A percentile compares a stretch with the other conserved stretches of the same genome.
Conservation (phyloP, 768 basidiomycete genomes). For the Phylloporus sp. region DNA sequence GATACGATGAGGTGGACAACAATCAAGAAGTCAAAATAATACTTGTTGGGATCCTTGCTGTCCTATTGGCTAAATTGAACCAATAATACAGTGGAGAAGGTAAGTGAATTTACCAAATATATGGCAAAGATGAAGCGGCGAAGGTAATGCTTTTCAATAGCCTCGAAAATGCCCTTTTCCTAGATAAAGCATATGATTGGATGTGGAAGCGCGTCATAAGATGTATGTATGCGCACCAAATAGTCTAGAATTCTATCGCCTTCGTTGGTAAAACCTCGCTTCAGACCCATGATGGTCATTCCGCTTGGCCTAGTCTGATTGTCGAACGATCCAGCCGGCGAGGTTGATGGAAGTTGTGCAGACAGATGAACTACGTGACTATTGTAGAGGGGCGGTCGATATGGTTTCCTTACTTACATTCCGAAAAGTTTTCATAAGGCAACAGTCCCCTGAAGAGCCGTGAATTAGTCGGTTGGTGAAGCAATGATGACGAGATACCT, state of each 20-base stretch:
- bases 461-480: conserved; percentile 4
- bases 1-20: conserved; percentile 9
- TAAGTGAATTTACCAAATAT: conserved; percentile 57
- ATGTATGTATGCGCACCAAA: conserved; percentile 47
- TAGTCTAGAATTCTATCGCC: conserved; percentile 81
- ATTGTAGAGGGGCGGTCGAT: background rate
- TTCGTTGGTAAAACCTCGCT: conserved; percentile 75
- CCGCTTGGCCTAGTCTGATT: conserved; percentile 44
- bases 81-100: background rate
- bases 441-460: conserved; percentile 55
- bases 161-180: conserved; percentile 88
- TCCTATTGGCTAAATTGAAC: conserved; percentile 47
- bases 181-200: conserved; percentile 26
- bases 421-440: conserved; percentile 75
- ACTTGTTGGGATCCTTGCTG: conserved; percentile 82
- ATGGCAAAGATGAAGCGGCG: conserved; percentile 83
- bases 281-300: conserved; percentile 71
- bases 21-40: conserved; percentile 18
- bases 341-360: conserved; percentile 29
- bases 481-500: conserved; percentile 38
- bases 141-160: conserved; percentile 79
- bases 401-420: conserved; percentile 39
- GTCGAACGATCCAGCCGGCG: conserved; percentile 37
- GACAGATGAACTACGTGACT: conserved; percentile 25
- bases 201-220: conserved; percentile 7